Evolutionary conservation across 2,329 filamentous ascomycete species (phyloP), one percentile per base, ranked within the genome.

Genomic region (Beauveria sp.): DNA sequence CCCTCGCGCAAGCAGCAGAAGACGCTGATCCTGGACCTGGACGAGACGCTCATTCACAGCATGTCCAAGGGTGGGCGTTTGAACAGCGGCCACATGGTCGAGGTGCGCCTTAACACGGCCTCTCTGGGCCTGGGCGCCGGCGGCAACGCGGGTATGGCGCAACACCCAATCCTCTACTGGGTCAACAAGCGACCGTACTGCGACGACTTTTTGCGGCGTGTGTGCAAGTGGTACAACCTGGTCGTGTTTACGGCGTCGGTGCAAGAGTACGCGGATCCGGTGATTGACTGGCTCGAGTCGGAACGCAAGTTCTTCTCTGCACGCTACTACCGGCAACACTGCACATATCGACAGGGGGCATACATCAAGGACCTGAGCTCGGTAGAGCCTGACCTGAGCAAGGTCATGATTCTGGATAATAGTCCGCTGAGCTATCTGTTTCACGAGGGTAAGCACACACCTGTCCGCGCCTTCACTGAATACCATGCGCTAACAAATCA

Each of bases 361-460:
- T 99, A 97, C 72, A 98, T 99, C 80, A 99, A 99, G 75, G 95
- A 99, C 75, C 80, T 99, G 61, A 95, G 91, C 73, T 91, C 91
- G 61, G 92, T 99, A 47, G 95, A 99, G 80, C 93, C 95, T 20
- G 95, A 99, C 73, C 79, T 99, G 70, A 97, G 93, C 77, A 96
- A 92, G 76, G 95, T 99, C 63, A 96, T 98, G 89, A 99, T 99
- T 73, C 80, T 99, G 75, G 95, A 99, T 78, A 99, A 99, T 72
- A 97, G 92, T 74, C 95, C 95, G 60, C 85, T 97, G 79, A 97
- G 93, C 78, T 99, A 98, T 77, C 90, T 97, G 77, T 98, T 98
- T 77, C 93, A 98, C 72, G 92, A 96, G 87, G 93, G 95, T 95
- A 84, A 72, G 42, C 16, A 18, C 26, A 22, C 30, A 22, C 50